Evolutionary conservation across 495 filamentous ascomycete genomes (phyloP), one percentile per base, ranked within the genome.

Genomic region (Penicillium ochrochloron): DNA sequence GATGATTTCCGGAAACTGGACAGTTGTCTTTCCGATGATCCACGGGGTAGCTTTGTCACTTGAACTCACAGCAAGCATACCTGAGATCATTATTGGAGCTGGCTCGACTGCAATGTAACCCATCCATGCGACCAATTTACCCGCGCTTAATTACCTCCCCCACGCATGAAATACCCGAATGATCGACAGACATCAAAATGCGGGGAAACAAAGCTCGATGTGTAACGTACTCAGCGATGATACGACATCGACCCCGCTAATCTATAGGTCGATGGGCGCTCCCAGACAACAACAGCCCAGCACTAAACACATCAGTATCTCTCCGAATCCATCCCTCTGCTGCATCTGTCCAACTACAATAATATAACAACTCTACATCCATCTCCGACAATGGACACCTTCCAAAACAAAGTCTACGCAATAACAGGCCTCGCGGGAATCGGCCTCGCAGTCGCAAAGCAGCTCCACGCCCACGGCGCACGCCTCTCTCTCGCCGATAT

Each of bases 361-460:
- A 34, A 5, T 34, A 11, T 25, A 44, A 25, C 48, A 17, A 11
- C 12, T 15, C 37, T 17, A 41, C 12, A 41, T 33, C 21, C 14
- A 56, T 12, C 21, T 15, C 8, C 17, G 15, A 56, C 7, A 58
- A 74, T 73, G 70, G 60, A 73, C 57, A 69, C 71, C 48, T 60
- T 79, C 57, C 60, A 75, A 61, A 69, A 68, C 53, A 85, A 81
- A 74, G 80, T 85, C 59, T 82, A 84, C 67, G 81, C 79, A 44
- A 67, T 87, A 34, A 87, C 85, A 27, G 85, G 85, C 50, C 83
- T 79, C 14, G 78, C 83, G 2, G 85, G 85, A 10, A 87, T 87
- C 54, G 85, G 84, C n/a, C 74, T 84, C 27, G 82, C 83, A n/a
- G 83, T 84, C 25, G 80, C 84, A 53, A 75, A 79, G 35, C 79